Percentiles rank a stretch among this genome's conserved stretches.
These are phyloP conservation scores for Camellia japonica DNA, from an alignment of 148 eudicot genomes.

Conservation along the genomic window DNA sequence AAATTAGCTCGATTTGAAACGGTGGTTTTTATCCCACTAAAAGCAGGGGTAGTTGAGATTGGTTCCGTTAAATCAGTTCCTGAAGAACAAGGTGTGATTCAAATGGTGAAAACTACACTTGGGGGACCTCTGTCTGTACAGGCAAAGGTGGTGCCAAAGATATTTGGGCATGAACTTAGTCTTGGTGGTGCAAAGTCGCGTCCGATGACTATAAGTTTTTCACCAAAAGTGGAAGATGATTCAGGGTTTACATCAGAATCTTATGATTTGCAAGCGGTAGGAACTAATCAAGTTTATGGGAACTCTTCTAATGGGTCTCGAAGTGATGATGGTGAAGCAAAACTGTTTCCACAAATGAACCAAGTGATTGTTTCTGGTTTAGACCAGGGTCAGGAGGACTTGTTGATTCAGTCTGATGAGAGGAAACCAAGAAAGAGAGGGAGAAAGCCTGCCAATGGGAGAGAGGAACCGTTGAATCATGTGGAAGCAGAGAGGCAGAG, in stretches of 20 bases:
- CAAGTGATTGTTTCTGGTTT: constrained; percentile 8
- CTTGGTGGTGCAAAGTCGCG: constrained; percentile 53
- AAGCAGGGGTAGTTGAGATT: constrained; percentile 79
- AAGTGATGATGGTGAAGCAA: constrained; percentile 50
- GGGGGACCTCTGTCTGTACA: constrained; percentile 49
- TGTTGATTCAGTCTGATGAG: constrained; percentile 40
- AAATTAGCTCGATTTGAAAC: constrained; percentile 58
- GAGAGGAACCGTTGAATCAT: constrained; percentile 88
- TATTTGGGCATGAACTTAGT: constrained; percentile 80
- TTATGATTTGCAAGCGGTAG: constrained; percentile 34
- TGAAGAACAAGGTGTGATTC: constrained; percentile 65
- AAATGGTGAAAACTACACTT: constrained; percentile 51
- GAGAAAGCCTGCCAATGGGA: constrained; percentile 82
- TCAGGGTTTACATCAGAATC: constrained; percentile 48
- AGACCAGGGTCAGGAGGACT: constrained; percentile 46
- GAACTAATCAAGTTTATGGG: constrained; percentile 47
- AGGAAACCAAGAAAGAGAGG: constrained; percentile 77
- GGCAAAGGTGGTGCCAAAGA: constrained; percentile 49
- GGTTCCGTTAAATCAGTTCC: constrained; percentile 62
- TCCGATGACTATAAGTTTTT: constrained; percentile 72
- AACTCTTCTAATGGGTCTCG: constrained; percentile 71
- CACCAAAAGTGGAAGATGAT: constrained; percentile 81
- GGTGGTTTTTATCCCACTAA: constrained; percentile 71
- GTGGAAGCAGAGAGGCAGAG: constrained; percentile 94
- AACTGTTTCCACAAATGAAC: constrained; percentile 42